Base-by-base conservation (phyloP, 106 monocot genomes). In the Dendrobium huoshanense region DNA sequence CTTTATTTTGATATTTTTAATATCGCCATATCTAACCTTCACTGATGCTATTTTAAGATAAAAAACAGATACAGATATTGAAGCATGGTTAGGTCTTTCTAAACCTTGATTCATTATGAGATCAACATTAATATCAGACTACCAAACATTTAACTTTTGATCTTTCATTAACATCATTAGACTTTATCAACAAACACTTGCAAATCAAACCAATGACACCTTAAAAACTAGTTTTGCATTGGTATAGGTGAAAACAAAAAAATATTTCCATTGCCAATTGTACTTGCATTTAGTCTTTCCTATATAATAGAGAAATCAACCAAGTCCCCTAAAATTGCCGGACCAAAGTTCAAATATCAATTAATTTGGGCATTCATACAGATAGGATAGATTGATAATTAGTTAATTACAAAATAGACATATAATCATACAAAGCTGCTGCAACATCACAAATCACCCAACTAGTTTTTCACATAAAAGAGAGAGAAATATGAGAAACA, bases 321-420 rank as follows among this genome's bases (percentile, higher is more conserved):
- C 68, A 68, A 68, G 18, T 0, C 68, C 29, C 25, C 31, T 20
- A 2, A 68, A 29, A 31, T 29, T 68, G 29, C 29, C 1, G 31
- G 13, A 68, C 18, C 29, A 7, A 19, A 61, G 29, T 68, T 68
- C 68, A 29, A 33, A 33, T 68, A 31, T 68, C 68, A 29, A 10
- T 68, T 68, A 29, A 31, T 68, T 68, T 68, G 13, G 61, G 29
- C 10, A 68, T 68, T 68, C 29, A 68, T 68, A 67, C 67, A 67
- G 10, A 67, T 8, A 68, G 31, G 31, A 24, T 19, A 61, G 4
- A 68, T 31, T 31, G 31, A 0, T 67, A 25, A 67, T 31, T 11
- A 68, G 4, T 33, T 31, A 68, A 68, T 68, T 68, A 68, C 10
- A 25, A 68, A 68, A 68, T 33, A 24, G 5, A 31, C 29, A 29